These are phyloP conservation scores for Aspergillus affinis DNA, from an alignment of 495 filamentous ascomycete species.

Conservation along the genomic window DNA sequence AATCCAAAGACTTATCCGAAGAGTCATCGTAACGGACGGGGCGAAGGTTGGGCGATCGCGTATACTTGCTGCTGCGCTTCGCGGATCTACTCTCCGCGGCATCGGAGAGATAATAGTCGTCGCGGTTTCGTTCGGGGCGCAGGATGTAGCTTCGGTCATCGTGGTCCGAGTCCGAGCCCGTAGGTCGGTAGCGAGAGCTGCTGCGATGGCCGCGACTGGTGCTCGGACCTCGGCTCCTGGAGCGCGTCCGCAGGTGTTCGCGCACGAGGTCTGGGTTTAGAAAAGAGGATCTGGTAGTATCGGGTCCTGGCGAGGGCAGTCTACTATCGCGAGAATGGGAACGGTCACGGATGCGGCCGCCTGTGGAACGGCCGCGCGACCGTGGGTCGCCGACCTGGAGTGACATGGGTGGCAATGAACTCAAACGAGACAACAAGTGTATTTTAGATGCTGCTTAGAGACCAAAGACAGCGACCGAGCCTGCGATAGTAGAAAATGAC, in stretches of 20 bases:
- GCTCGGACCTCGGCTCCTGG: constrained; percentile 21
- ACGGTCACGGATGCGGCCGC: constrained; percentile 45
- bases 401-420: constrained; percentile 32
- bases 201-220: constrained; percentile 38
- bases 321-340: constrained; percentile 51
- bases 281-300: constrained; percentile 22
- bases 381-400: constrained; percentile 59
- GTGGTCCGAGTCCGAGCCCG: constrained; percentile 50
- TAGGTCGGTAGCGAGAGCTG: constrained; percentile 39
- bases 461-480: not conserved
- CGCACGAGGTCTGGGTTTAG: constrained; percentile 25
- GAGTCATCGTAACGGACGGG: constrained; percentile 31
- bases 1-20: constrained; percentile 41
- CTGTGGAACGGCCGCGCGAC: constrained; percentile 59
- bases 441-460: not conserved
- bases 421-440: constrained; percentile 6
- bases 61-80: constrained; percentile 24
- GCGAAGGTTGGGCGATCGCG: constrained; percentile 24
- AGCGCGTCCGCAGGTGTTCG: constrained; percentile 21
- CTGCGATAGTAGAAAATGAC: not conserved
- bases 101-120: constrained; percentile 40
- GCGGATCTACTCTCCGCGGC: constrained; percentile 16
- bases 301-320: constrained; percentile 32
- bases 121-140: constrained; percentile 28
- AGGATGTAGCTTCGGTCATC: constrained; percentile 23